Evolutionary conservation across 306 rosid genomes (phyloP), one percentile per base, ranked within the genome.

Genomic region (Trifolium subterraneum): DNA sequence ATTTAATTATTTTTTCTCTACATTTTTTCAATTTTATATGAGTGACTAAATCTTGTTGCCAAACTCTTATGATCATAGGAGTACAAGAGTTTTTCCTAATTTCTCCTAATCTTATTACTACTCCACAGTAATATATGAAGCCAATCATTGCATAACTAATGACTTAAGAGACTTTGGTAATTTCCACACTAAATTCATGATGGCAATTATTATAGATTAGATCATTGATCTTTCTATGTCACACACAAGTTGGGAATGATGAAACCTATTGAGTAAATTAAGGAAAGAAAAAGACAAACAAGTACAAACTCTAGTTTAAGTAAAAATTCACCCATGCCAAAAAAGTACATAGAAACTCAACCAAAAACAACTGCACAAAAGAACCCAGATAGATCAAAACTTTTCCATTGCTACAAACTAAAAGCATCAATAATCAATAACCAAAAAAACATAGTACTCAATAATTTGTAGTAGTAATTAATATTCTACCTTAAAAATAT

Each of bases 231-330:
- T 56, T 56, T 23, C 63, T 33, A 56, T 56, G 63, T 56, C 36
- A 12, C 64, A 60, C 35, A 13, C 66, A 60, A 15, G 66, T 60
- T 60, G 66, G 66, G 20, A 60, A 29, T 60, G 66, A 60, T 60
- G 42, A 60, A 29, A 31, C 22, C 42, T 35, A 60, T 15, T 16
- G 33, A 60, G 39, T 31, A 60, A 27, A 27, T 59, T 59, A 27
- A 59, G 64, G 38, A 59, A 29, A 60, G 22, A 60, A 60, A 60
- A 60, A 29, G 66, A 60, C 66, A 60, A 60, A 60, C 66, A 29
- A 60, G 66, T 60, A 60, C 42, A 60, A 29, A 29, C 7, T 60
- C 66, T 15, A 7, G 42, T 60, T 60, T 60, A 60, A 60, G 66
- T 60, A 60, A 60, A 29, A 60, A 29, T 6, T 31, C 42, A 60